Percentiles rank a stretch among this genome's conserved stretches.
phyloP scores from a whole-genome alignment of 2,329 filamentous ascomycete genomes.

The Pseudodiploospora longispora region DNA sequence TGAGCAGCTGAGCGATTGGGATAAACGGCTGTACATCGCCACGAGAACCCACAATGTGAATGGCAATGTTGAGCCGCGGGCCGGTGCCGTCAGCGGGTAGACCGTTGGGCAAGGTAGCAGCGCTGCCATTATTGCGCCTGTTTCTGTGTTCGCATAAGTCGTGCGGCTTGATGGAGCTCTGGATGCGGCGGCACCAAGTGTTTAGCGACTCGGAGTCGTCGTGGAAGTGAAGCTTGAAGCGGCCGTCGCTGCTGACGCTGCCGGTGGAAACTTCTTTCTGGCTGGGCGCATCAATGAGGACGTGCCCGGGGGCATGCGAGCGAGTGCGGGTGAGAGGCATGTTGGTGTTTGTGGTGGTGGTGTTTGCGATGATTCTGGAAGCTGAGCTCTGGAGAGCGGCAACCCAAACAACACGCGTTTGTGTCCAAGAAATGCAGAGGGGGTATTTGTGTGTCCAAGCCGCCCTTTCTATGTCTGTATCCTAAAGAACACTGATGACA shows the following conservation, averaged over 20 bases:
- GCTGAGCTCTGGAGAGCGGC: no score
- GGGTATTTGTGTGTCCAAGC: no score
- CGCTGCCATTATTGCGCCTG: not conserved
- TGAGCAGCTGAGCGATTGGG: conserved; percentile 41
- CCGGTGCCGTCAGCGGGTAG: conserved; percentile 7
- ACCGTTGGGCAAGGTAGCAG: not conserved
- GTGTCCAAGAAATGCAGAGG: no score
- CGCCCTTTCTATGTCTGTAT: no score
- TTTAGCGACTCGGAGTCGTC: conserved; percentile 17
- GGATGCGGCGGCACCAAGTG: conserved; percentile 18
- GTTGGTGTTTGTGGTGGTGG: not conserved
- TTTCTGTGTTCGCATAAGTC: not conserved
- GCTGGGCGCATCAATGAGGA: conserved; percentile 14
- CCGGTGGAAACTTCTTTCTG: conserved; percentile 15
- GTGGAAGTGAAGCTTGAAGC: conserved; percentile 24
- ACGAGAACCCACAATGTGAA: conserved; percentile 25
- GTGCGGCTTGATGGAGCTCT: conserved; percentile 5
- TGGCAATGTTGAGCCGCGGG: conserved; percentile 23
- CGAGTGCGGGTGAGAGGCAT: conserved; percentile 22
- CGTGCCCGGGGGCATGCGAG: conserved; percentile 19
- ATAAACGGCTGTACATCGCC: conserved; percentile 46
- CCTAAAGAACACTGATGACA: no score
- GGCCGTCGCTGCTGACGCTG: conserved; percentile 21
- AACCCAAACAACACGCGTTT: no score
- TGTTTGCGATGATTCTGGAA: not conserved